Evolutionary conservation across 768 basidiomycete genomes (phyloP).

Genomic region (Hypholoma fasciculare): DNA sequence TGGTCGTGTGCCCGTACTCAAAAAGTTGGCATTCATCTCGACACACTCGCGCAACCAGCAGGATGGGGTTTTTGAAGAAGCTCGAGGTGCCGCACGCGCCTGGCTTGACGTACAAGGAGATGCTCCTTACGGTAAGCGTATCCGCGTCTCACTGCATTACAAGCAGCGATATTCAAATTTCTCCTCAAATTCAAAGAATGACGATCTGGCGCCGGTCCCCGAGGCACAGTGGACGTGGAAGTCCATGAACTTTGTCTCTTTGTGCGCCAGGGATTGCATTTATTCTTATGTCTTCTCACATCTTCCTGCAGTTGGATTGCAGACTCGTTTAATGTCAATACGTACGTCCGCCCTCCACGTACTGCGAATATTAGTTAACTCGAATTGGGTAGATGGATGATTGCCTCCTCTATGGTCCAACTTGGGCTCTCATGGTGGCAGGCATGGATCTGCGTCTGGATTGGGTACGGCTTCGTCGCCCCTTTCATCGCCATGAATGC

Average conservation of each 20-base stretch:
- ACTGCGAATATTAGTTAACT: neutral
- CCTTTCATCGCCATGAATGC: conserved; percentile 79
- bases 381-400: conserved; percentile 60
- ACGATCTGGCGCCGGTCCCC: conserved; percentile 71
- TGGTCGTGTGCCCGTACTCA: neutral
- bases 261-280: conserved; percentile 38
- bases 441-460: conserved; percentile 80
- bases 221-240: conserved; percentile 67
- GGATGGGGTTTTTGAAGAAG: conserved; percentile 34
- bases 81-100: conserved; percentile 58
- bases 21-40: neutral
- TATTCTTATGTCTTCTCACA: neutral
- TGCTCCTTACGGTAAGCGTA: conserved; percentile 54
- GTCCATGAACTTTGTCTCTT: conserved; percentile 63
- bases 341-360: conserved; percentile 39
- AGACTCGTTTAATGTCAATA: conserved; percentile 79
- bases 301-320: conserved; percentile 64
- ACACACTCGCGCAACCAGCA: neutral
- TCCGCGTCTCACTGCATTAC: neutral
- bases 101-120: conserved; percentile 51
- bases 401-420: conserved; percentile 73
- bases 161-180: neutral
- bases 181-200: conserved; percentile 45
- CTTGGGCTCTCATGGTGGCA: conserved; percentile 82
- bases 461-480: conserved; percentile 58